A percentile compares a stretch with the other conserved stretches of the same genome.
Evolutionary conservation across 2,329 filamentous ascomycete species (phyloP).

Genomic region (Trichophaea hybrida): DNA sequence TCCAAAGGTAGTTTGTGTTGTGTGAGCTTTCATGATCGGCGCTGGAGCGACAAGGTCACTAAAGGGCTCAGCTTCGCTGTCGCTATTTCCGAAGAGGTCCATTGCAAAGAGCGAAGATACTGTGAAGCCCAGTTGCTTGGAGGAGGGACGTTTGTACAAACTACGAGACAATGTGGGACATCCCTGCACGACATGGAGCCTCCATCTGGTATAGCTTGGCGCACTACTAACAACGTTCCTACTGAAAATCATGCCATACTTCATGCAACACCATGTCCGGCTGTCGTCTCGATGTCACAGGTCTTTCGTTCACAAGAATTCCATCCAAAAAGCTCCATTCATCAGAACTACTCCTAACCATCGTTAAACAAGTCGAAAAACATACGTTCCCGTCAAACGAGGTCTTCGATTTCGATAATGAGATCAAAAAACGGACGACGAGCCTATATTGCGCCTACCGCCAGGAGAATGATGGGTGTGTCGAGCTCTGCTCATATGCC

Average conservation of each 20-base stretch:
- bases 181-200: no score
- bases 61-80: slow-evolving; percentile 30
- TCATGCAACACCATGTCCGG: slow-evolving; percentile 3
- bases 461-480: slow-evolving; percentile 14
- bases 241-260: no score
- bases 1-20: slow-evolving; percentile 49
- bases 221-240: no score
- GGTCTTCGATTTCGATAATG: slow-evolving; percentile 36
- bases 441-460: slow-evolving; percentile 31
- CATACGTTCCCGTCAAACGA: slow-evolving; percentile 40
- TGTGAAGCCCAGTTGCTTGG: background rate
- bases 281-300: slow-evolving; percentile 10
- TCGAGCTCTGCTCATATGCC: slow-evolving; percentile 35
- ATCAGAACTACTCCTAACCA: slow-evolving; percentile 13
- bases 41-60: slow-evolving; percentile 43
- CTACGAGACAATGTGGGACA: background rate
- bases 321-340: slow-evolving; percentile 15
- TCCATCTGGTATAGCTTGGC: no score
- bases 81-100: slow-evolving; percentile 22
- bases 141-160: background rate
- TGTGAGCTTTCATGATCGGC: slow-evolving; percentile 38
- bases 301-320: slow-evolving; percentile 12
- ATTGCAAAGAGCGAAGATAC: slow-evolving; percentile 4
- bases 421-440: slow-evolving; percentile 39
- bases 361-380: slow-evolving; percentile 32